Percentiles rank a stretch among this genome's conserved stretches.
phyloP scores from a whole-genome alignment of 1,284 basidiomycete species.

The Fistulinella staudtii region DNA sequence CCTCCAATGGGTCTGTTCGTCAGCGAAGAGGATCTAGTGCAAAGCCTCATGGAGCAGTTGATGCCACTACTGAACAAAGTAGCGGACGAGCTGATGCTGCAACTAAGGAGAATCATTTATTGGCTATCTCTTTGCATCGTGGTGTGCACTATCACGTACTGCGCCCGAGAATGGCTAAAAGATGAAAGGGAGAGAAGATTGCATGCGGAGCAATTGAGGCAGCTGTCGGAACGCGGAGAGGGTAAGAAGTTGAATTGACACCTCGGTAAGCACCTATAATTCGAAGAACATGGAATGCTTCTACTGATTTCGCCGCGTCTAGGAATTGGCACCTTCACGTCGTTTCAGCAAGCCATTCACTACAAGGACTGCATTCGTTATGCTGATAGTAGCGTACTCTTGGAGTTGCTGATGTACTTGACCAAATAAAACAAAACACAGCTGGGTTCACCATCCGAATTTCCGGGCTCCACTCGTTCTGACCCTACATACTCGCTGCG shows the following conservation, averaged over 20 bases:
- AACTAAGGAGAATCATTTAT: conserved; percentile 5
- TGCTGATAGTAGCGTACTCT: too few relatives aligned
- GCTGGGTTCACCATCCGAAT: background rate
- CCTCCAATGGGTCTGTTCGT: conserved; percentile 24
- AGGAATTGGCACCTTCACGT: too few relatives aligned
- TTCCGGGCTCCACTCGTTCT: conserved; percentile 1
- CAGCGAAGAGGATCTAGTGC: conserved; percentile 19
- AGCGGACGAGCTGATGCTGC: background rate
- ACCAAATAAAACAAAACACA: conserved; percentile 27
- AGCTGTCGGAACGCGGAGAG: conserved; percentile 3
- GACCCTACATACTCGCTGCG: background rate
- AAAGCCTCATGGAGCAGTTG: conserved; percentile 8
- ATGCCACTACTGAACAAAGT: conserved; percentile 16
- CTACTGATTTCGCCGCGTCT: too few relatives aligned
- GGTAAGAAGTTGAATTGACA: background rate
- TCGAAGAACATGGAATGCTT: too few relatives aligned
- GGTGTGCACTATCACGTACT: conserved; percentile 18
- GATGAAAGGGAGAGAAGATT: conserved; percentile 23
- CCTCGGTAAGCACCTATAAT: too few relatives aligned
- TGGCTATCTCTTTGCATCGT: conserved; percentile 11
- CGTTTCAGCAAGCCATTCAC: too few relatives aligned
- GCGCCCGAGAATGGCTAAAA: conserved; percentile 14
- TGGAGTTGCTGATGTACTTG: too few relatives aligned
- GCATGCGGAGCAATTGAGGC: conserved; percentile 19
- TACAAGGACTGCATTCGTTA: too few relatives aligned